These are phyloP conservation scores for Quercus berberidifolia DNA, from an alignment of 306 rosid species.

Conservation along the genomic window DNA sequence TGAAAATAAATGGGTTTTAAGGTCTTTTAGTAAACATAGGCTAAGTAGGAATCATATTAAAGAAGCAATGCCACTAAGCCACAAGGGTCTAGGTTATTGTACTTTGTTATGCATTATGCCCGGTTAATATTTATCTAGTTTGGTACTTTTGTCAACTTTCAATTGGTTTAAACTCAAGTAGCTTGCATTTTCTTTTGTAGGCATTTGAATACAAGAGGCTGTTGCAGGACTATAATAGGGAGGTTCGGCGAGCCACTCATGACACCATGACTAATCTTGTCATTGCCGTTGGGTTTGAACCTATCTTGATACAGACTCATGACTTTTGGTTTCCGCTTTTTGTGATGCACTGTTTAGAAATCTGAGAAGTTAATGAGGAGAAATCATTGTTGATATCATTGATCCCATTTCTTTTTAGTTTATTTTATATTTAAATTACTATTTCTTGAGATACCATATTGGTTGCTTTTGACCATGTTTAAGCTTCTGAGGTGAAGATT, in stretches of 20 bases:
- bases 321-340: conserved; percentile 12
- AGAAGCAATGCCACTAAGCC: neutral
- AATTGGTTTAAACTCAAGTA: conserved; percentile 14
- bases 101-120: neutral
- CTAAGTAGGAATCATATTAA: neutral
- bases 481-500: conserved; percentile 6
- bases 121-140: neutral
- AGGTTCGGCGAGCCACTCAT: conserved; percentile 88
- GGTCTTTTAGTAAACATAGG: neutral
- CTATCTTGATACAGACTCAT: conserved; percentile 15
- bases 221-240: conserved; percentile 93
- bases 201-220: conserved; percentile 88
- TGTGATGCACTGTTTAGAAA: conserved; percentile 11
- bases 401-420: neutral
- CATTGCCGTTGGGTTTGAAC: conserved; percentile 60
- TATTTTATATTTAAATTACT: neutral
- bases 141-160: neutral
- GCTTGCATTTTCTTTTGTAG: conserved; percentile 36
- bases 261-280: conserved; percentile 84
- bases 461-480: conserved; percentile 19
- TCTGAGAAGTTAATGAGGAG: conserved; percentile 10
- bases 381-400: neutral
- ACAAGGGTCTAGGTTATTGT: neutral
- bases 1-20: neutral
- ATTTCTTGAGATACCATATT: conserved; percentile 14